Base-by-base conservation (phyloP, 192 early-diverging fungal species). In the Podila epigama region DNA sequence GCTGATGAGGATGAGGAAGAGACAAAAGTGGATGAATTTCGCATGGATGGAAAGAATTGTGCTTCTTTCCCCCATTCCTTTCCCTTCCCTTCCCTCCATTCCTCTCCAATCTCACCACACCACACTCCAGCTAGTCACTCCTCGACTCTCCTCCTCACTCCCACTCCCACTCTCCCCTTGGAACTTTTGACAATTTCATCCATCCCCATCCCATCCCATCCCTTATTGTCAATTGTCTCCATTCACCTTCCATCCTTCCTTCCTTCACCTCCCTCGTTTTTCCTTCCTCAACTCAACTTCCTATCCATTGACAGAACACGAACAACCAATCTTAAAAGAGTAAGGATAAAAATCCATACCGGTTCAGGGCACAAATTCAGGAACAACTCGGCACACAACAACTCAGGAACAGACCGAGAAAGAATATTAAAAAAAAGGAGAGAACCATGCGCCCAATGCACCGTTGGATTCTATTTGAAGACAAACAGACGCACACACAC, bases 11-110 rank as follows among this genome's bases (percentile, higher is more conserved):
- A 20, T 15, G 20, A 48, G 31, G 20, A 52, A 28, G 18, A 25
- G 58, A 25, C 28, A 29, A 29, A 41, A 11, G 34, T 48, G 51
- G 52, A 60, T 41, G 25, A 6, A 52, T 68, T 48, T 27, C 16
- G 50, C 56, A 18, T 44, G 33, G 18, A 33, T 52, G 56, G n/a
- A 34, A 12, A 31, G 27, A 50, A 39, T 53, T 52, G 51, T 37
- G 51, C 58, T 28, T 68, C 50, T 70, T 40, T 70, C 31, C 18
- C 35, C 51, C 33, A 33, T 48, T 63, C 56, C 69, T 63, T 70
- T 70, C 69, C 61, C 69, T n/a, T n/a, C n/a, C n/a, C 67, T 51
- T 51, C 48, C 48, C 48, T 51, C 50, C 67, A 57, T 55, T 69
- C 58, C 48, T 44, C 16, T 31, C 56, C 57, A n/a, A 51, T 22